phyloP scores from a whole-genome alignment of 371 early-diverging fungal genomes.

The Zancudomyces culisetae region DNA sequence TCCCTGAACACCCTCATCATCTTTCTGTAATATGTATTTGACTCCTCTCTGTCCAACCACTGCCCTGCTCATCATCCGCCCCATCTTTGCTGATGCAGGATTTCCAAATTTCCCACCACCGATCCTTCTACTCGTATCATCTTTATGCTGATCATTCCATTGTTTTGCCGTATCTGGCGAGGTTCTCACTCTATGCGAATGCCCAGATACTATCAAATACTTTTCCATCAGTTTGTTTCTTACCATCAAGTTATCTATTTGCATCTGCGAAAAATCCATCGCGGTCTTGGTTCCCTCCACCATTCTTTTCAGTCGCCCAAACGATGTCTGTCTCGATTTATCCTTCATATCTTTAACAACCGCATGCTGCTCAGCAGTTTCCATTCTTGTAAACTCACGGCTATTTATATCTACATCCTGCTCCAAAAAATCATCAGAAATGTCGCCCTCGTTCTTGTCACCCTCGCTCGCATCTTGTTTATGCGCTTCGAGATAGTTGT shows the following conservation, averaged over 20 bases:
- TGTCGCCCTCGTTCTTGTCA: neutral
- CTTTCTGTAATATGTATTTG: neutral
- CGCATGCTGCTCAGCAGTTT: conserved; percentile 75
- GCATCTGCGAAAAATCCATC: conserved; percentile 73
- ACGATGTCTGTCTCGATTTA: conserved; percentile 61
- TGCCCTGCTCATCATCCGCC: conserved; percentile 12
- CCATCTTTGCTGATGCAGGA: no score
- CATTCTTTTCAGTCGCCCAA: conserved; percentile 55
- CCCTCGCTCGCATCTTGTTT: neutral
- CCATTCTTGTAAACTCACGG: conserved; percentile 48
- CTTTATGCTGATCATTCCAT: conserved; percentile 52
- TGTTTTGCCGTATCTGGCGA: conserved; percentile 50
- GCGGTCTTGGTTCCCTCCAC: conserved; percentile 40
- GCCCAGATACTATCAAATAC: conserved; percentile 38
- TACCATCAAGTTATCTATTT: conserved; percentile 64
- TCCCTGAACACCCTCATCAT: neutral
- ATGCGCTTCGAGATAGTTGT: neutral
- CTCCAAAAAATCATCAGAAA: neutral
- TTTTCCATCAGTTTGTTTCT: conserved; percentile 76
- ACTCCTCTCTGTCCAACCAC: conserved; percentile 44
- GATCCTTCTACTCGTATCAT: conserved; percentile 60
- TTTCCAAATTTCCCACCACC: conserved; percentile 35
- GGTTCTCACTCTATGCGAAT: conserved; percentile 14
- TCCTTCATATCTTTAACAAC: conserved; percentile 68
- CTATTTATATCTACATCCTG: conserved; percentile 52